Percentiles rank a stretch among this genome's conserved stretches.
Conservation (phyloP, 2,329 filamentous ascomycete genomes). For the Venturia pyrina region DNA sequence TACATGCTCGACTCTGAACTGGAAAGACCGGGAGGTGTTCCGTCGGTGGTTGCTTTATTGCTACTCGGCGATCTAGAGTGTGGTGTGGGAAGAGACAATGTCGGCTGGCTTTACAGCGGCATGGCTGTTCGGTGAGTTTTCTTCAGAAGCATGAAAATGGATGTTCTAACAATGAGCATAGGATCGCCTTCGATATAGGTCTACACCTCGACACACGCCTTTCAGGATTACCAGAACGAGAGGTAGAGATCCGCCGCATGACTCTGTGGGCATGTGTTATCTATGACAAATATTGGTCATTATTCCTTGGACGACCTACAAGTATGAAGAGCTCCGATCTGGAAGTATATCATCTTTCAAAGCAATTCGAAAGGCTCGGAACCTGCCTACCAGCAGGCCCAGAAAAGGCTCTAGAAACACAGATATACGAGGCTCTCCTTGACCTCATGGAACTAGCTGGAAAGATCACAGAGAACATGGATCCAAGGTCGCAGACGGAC, state of each 20-base stretch:
- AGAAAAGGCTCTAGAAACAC: slow-evolving; percentile 24
- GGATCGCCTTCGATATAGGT: slow-evolving; percentile 39
- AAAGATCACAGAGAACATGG: slow-evolving; percentile 39
- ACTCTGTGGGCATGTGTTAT: slow-evolving; percentile 43
- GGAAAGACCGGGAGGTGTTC: slow-evolving; percentile 42
- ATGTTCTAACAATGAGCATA: slow-evolving; percentile 29
- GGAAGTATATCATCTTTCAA: slow-evolving; percentile 37
- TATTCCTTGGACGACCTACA: slow-evolving; percentile 45
- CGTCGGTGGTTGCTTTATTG: slow-evolving; percentile 42
- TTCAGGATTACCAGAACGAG: slow-evolving; percentile 35
- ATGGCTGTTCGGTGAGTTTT: slow-evolving; percentile 21
- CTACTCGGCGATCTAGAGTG: slow-evolving; percentile 45
- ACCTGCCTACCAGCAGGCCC: slow-evolving; percentile 27
- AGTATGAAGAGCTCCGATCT: slow-evolving; percentile 45
- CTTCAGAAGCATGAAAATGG: slow-evolving; percentile 15
- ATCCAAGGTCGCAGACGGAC: slow-evolving; percentile 23
- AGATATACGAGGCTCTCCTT: slow-evolving; percentile 43
- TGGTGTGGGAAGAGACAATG: slow-evolving; percentile 43
- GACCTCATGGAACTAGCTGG: slow-evolving; percentile 48
- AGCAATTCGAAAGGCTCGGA: slow-evolving; percentile 34
- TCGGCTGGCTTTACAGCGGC: slow-evolving; percentile 47
- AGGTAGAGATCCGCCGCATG: slow-evolving; percentile 41
- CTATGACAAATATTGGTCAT: slow-evolving; percentile 46
- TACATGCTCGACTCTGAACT: slow-evolving; percentile 45
- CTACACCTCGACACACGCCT: slow-evolving; percentile 38